phyloP scores from a whole-genome alignment of 2,329 filamentous ascomycete species.

The Clonostachys sp. region DNA sequence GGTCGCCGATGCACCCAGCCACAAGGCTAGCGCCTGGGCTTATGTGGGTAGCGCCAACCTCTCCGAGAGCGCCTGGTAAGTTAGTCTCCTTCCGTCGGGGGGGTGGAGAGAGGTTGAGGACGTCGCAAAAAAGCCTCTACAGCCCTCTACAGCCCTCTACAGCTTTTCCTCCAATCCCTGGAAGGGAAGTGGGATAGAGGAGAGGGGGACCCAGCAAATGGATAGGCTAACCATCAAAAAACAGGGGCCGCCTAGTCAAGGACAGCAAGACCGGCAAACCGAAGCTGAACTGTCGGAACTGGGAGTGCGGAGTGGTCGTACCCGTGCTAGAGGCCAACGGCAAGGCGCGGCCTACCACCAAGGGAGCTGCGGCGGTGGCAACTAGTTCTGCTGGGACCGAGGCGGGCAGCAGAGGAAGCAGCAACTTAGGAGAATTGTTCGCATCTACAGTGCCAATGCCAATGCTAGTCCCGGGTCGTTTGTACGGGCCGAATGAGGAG shows the following conservation, averaged over 20 bases:
- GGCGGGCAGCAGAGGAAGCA: background rate
- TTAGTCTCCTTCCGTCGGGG: conserved; percentile 11
- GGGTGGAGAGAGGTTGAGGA: no score
- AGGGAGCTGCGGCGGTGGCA: conserved; percentile 3
- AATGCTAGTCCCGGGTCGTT: conserved; percentile 53
- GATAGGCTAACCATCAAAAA: conserved; percentile 7
- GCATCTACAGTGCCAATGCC: conserved; percentile 54
- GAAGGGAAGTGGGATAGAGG: no score
- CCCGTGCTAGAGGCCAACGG: conserved; percentile 33
- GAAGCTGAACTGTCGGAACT: conserved; percentile 84
- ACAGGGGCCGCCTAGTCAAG: conserved; percentile 72
- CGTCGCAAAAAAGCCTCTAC: no score
- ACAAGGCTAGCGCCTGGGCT: conserved; percentile 47
- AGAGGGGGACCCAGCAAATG: background rate
- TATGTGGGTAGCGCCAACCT: conserved; percentile 91
- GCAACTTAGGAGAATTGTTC: conserved; percentile 36
- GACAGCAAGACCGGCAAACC: conserved; percentile 62
- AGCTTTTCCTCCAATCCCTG: no score
- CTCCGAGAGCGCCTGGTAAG: conserved; percentile 88
- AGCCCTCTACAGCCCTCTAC: no score
- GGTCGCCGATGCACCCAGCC: conserved; percentile 23
- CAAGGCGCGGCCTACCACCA: conserved; percentile 3
- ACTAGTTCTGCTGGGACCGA: background rate
- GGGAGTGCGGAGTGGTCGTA: conserved; percentile 89
- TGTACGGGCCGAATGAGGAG: conserved; percentile 33